A percentile compares a stretch with the other conserved stretches of the same genome.
phyloP scores from a whole-genome alignment of 1,284 basidiomycete species.

The Tylopilus sp. region DNA sequence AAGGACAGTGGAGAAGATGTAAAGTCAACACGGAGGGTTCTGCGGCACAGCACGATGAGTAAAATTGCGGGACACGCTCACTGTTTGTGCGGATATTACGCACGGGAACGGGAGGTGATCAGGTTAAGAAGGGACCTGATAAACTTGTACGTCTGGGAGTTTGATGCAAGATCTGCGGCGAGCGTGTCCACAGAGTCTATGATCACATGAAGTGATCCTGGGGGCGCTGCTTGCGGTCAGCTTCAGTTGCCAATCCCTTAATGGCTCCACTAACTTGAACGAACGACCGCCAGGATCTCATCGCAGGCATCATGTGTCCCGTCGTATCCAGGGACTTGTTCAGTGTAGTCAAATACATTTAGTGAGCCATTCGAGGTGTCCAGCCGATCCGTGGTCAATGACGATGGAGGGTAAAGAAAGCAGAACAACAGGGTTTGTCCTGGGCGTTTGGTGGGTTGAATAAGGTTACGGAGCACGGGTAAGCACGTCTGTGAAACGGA shows the following conservation, averaged over 20 bases:
- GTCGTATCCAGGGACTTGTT: slow-evolving; percentile 54
- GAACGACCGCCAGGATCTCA: slow-evolving; percentile 43
- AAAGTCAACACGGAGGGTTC: slow-evolving; percentile 64
- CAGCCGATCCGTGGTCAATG: slow-evolving; percentile 30
- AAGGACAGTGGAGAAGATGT: slow-evolving; percentile 52
- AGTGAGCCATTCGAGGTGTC: slow-evolving; percentile 31
- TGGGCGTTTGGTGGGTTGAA: slow-evolving; percentile 31
- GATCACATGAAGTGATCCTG: slow-evolving; percentile 50
- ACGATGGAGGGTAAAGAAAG: slow-evolving; percentile 54
- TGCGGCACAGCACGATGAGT: slow-evolving; percentile 26
- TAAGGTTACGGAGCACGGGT: slow-evolving; percentile 49
- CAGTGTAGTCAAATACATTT: slow-evolving; percentile 50
- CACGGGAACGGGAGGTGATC: slow-evolving; percentile 47
- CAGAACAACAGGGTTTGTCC: slow-evolving; percentile 50
- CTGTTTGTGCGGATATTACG: slow-evolving; percentile 14
- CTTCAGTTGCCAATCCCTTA: neutral
- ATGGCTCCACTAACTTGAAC: slow-evolving; percentile 39
- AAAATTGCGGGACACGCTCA: slow-evolving; percentile 2
- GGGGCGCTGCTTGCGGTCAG: slow-evolving; percentile 32
- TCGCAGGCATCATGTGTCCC: slow-evolving; percentile 32
- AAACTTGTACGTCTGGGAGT: slow-evolving; percentile 49
- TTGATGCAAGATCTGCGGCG: slow-evolving; percentile 52
- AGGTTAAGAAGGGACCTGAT: slow-evolving; percentile 44
- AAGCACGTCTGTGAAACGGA: slow-evolving; percentile 60
- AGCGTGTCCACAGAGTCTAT: slow-evolving; percentile 69